phyloP scores from a whole-genome alignment of 176 grass and related monocot genomes.

The Triticum dicoccoides region DNA sequence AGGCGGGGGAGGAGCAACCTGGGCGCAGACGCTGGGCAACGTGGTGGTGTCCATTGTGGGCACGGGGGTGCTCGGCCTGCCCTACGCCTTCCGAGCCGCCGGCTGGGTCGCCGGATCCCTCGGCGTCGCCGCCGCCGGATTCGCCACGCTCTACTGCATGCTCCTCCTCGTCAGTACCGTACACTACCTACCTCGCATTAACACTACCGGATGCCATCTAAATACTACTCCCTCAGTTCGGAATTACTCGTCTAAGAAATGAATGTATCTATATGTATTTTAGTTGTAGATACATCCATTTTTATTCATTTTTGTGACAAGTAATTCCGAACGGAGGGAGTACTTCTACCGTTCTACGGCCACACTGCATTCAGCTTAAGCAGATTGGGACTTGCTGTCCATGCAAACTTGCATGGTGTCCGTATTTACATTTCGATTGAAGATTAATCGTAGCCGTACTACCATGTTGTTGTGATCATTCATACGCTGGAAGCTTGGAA shows the following conservation, averaged over 20 bases:
- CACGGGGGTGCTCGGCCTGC: constrained; percentile 84
- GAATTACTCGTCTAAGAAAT: no score
- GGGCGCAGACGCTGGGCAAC: constrained; percentile 76
- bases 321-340: no score
- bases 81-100: constrained; percentile 75
- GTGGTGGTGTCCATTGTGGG: constrained; percentile 88
- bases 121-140: constrained; percentile 58
- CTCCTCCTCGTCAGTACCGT: constrained; percentile 71
- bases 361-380: neutral
- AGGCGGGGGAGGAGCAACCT: constrained; percentile 44
- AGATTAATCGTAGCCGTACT: neutral
- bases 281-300: no score
- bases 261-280: no score
- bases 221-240: neutral
- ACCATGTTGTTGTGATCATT: neutral
- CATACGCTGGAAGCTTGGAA: neutral
- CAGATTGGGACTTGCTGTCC: neutral
- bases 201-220: neutral
- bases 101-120: constrained; percentile 72
- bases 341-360: neutral
- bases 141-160: constrained; percentile 84
- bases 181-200: neutral
- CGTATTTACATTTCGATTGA: neutral
- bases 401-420: neutral
- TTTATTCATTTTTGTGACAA: no score